phyloP scores from a whole-genome alignment of 352 stramenopile species.

The Plasmopara muralis region DNA sequence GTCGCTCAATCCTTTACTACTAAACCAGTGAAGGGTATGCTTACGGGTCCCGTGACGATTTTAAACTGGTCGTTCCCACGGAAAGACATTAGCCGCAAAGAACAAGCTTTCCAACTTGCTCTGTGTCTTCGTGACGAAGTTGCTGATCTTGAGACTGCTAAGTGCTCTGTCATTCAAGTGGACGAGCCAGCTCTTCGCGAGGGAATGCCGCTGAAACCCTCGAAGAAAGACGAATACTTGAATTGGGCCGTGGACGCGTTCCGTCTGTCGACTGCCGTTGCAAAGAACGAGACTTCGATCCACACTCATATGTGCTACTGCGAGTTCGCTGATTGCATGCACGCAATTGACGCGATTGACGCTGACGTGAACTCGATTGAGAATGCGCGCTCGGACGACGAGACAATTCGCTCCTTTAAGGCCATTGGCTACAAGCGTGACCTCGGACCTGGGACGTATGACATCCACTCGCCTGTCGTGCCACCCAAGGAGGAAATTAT shows the following conservation, averaged over 20 bases:
- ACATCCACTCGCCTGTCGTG: constrained; percentile 92
- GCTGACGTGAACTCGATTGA: constrained; percentile 94
- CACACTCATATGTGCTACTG: constrained; percentile 97
- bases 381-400: constrained; percentile 87
- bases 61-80: constrained; percentile 94
- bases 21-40: constrained; percentile 92
- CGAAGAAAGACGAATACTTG: constrained; percentile 81
- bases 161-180: constrained; percentile 88
- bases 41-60: constrained; percentile 91
- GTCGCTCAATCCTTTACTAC: constrained; percentile 86
- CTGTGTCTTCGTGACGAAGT: constrained; percentile 89
- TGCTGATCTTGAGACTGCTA: constrained; percentile 82
- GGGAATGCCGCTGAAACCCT: constrained; percentile 84
- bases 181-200: constrained; percentile 90
- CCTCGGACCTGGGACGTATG: constrained; percentile 88
- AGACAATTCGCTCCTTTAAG: constrained; percentile 87
- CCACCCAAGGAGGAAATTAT: constrained; percentile 84
- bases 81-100: constrained; percentile 85
- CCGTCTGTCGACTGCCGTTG: constrained; percentile 80
- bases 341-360: constrained; percentile 89
- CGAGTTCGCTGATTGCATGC: constrained; percentile 92
- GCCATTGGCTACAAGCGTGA: constrained; percentile 87
- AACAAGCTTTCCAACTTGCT: constrained; percentile 87
- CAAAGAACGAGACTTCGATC: constrained; percentile 87
- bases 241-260: constrained; percentile 82